phyloP scores from a whole-genome alignment of 768 basidiomycete genomes.

The Leccinellum luteum region DNA sequence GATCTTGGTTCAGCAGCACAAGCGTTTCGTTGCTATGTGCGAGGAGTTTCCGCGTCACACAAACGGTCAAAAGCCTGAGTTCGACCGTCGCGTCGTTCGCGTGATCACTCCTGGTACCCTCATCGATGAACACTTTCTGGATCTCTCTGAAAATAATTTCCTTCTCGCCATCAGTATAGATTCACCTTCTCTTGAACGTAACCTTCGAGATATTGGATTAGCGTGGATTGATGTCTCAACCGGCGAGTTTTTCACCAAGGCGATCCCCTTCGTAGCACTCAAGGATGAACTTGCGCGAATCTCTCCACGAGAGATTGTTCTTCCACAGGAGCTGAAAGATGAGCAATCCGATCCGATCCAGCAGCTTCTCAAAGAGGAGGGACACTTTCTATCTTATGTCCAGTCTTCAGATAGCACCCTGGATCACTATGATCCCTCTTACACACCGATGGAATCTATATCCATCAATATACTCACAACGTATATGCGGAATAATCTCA shows the following conservation, averaged over 20 bases:
- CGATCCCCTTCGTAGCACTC: constrained; percentile 49
- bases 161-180: constrained; percentile 61
- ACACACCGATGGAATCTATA: constrained; percentile 42
- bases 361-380: constrained; percentile 51
- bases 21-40: constrained; percentile 87
- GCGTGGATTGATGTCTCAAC: constrained; percentile 97
- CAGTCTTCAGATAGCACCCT: constrained; percentile 1
- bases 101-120: constrained; percentile 93
- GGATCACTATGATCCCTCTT: constrained; percentile 4
- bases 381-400: constrained; percentile 52
- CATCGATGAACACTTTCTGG: constrained; percentile 86
- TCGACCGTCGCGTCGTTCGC: constrained; percentile 80
- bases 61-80: constrained; percentile 52
- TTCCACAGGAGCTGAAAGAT: constrained; percentile 42
- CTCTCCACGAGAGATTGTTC: constrained; percentile 77
- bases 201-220: constrained; percentile 49
- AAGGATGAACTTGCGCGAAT: constrained; percentile 84
- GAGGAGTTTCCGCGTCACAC: constrained; percentile 75
- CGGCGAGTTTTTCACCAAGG: constrained; percentile 85
- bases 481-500: constrained; percentile 63
- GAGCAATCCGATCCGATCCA: constrained; percentile 46
- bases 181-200: not conserved
- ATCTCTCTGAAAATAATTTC: constrained; percentile 86
- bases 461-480: constrained; percentile 63
- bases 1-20: constrained; percentile 76